Conservation (phyloP, 495 filamentous ascomycete genomes). For the Cladorrhinum samala region DNA sequence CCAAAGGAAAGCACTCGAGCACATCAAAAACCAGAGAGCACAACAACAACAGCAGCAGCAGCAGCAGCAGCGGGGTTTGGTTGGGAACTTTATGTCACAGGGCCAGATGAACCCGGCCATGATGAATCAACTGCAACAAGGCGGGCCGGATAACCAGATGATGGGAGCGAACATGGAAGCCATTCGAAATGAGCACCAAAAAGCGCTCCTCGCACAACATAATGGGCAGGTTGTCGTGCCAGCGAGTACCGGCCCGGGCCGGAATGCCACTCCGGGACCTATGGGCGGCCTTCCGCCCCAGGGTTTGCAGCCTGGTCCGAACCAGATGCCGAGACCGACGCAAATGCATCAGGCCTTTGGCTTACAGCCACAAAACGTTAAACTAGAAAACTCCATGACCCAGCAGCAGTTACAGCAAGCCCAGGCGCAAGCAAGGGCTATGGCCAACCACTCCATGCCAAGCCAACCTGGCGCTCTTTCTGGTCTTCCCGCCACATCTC, state of each 20-base stretch:
- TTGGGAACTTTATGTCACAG: conserved; percentile 24
- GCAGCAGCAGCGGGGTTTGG: conserved; percentile 26
- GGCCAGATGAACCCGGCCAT: conserved; percentile 32
- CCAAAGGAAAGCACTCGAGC: conserved; percentile 31
- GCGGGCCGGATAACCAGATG: conserved; percentile 31
- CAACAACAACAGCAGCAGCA: conserved; percentile 19
- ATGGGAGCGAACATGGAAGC: conserved; percentile 40
- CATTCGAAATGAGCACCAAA: conserved; percentile 44
- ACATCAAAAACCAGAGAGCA: not conserved
- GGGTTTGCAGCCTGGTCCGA: conserved; percentile 27
- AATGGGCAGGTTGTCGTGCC: conserved; percentile 48
- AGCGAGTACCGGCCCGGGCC: conserved; percentile 38
- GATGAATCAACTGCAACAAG: conserved; percentile 28
- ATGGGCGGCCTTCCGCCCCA: conserved; percentile 35
- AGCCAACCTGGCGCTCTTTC: conserved; percentile 43
- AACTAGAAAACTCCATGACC: conserved; percentile 34
- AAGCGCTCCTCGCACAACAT: conserved; percentile 39
- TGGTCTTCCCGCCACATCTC: conserved; percentile 38
- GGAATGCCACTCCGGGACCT: conserved; percentile 36
- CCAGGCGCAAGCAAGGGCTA: not conserved
- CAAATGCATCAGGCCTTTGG: conserved; percentile 35
- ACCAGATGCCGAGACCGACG: conserved; percentile 29
- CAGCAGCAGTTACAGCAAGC: conserved; percentile 26
- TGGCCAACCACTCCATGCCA: conserved; percentile 31
- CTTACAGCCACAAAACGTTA: conserved; percentile 27